Conservation (phyloP, 2,329 filamentous ascomycete genomes). For the Alternaria hordeiaustralica region DNA sequence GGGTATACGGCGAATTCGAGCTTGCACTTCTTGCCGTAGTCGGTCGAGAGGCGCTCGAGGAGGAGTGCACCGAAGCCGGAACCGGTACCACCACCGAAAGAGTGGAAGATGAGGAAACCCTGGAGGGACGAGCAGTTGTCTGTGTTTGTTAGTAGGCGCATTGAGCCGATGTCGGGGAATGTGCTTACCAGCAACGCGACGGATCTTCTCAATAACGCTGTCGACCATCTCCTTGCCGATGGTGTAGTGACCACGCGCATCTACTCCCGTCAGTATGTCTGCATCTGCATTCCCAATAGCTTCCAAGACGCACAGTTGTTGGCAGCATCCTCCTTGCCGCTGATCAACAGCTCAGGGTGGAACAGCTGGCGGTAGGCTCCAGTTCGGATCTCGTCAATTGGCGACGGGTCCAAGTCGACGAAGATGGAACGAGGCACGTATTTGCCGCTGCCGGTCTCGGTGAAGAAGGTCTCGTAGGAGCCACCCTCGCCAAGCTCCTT, state of each 20-base stretch:
- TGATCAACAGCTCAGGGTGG: constrained; percentile 75
- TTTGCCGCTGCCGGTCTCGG: constrained; percentile 73
- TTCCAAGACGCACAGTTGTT: constrained; percentile 67
- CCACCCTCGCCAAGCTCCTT: constrained; percentile 67
- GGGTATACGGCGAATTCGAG: constrained; percentile 77
- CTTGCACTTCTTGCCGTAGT: constrained; percentile 80
- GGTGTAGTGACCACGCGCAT: constrained; percentile 77
- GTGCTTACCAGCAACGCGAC: constrained; percentile 69
- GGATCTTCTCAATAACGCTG: constrained; percentile 71
- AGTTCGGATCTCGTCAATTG: constrained; percentile 76
- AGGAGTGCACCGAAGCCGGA: constrained; percentile 76
- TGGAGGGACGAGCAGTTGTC: constrained; percentile 77
- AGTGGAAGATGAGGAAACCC: constrained; percentile 78
- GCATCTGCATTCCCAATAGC: not conserved
- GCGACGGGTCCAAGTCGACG: constrained; percentile 74
- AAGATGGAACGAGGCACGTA: constrained; percentile 76
- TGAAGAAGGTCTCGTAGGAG: constrained; percentile 77
- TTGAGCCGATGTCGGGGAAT: not conserved
- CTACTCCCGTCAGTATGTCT: constrained; percentile 44
- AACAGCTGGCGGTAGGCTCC: constrained; percentile 72
- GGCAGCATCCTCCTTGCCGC: constrained; percentile 77
- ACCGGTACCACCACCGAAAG: constrained; percentile 74
- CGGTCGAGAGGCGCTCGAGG: constrained; percentile 74
- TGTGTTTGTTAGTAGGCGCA: constrained; percentile 41
- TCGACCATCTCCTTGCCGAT: constrained; percentile 80